A percentile compares a stretch with the other conserved stretches of the same genome.
phyloP scores from a whole-genome alignment of 106 monocot genomes.

The Dendrobium officinale region DNA sequence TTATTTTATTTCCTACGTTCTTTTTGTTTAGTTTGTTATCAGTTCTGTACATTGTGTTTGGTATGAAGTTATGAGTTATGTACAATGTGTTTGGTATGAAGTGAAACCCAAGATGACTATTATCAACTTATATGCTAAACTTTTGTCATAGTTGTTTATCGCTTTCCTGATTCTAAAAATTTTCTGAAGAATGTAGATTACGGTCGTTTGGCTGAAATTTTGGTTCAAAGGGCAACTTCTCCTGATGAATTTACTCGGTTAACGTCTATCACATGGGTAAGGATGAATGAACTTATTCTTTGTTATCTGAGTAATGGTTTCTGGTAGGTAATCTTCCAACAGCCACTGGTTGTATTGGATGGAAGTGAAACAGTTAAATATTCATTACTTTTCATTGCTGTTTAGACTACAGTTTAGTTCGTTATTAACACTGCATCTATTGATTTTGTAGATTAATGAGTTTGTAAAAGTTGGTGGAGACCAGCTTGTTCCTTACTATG shows the following conservation, averaged over 20 bases:
- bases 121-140: neutral
- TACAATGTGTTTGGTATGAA: neutral
- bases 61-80: neutral
- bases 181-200: constrained; percentile 96
- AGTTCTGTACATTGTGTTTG: no score
- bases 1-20: neutral
- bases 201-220: constrained; percentile 99
- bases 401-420: neutral
- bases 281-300: constrained; percentile 1
- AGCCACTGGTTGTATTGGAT: neutral
- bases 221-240: constrained; percentile 79
- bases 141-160: neutral
- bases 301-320: constrained; percentile 1
- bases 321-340: neutral
- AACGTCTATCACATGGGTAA: constrained; percentile 96
- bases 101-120: neutral
- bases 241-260: constrained; percentile 92
- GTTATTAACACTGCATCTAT: neutral
- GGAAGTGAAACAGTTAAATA: neutral
- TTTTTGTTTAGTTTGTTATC: neutral
- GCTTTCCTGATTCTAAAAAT: constrained; percentile 12
- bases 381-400: neutral
- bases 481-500: constrained; percentile 92
- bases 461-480: constrained; percentile 93
- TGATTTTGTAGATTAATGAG: constrained; percentile 73